phyloP scores from a whole-genome alignment of 495 filamentous ascomycete species.

The Zalerion maritima region DNA sequence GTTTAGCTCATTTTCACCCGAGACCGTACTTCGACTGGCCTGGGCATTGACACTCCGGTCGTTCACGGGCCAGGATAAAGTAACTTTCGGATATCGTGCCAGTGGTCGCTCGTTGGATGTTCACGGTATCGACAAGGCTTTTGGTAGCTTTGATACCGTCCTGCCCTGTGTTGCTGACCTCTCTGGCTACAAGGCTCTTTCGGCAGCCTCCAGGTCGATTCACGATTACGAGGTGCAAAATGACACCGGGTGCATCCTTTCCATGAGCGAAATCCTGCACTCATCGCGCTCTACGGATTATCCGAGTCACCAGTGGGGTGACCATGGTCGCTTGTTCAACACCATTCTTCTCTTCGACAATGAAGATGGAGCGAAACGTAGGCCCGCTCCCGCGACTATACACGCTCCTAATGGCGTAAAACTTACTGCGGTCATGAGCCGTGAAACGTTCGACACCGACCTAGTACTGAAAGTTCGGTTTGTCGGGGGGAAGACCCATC shows the following conservation, averaged over 20 bases:
- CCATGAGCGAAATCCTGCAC: constrained; percentile 26
- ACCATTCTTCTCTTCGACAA: constrained; percentile 31
- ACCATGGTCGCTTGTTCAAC: constrained; percentile 27
- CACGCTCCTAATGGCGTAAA: constrained; percentile 13
- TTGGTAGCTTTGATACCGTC: constrained; percentile 29
- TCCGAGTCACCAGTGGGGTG: too few relatives aligned
- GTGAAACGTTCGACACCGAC: constrained; percentile 30
- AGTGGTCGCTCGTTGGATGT: constrained; percentile 25
- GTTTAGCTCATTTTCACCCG: constrained; percentile 16
- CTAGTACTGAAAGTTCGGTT: constrained; percentile 26
- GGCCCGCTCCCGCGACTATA: too few relatives aligned
- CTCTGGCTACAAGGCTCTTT: constrained; percentile 15
- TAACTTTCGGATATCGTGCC: constrained; percentile 30
- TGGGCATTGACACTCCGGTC: constrained; percentile 30
- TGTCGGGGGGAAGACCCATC: constrained; percentile 18
- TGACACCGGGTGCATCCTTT: too few relatives aligned
- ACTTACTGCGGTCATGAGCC: constrained; percentile 21
- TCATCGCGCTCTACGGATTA: constrained; percentile 26
- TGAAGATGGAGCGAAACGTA: too few relatives aligned
- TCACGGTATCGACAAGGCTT: constrained; percentile 19
- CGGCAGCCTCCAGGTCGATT: too few relatives aligned
- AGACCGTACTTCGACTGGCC: constrained; percentile 28
- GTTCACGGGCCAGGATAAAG: constrained; percentile 22
- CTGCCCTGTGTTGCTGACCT: constrained; percentile 22
- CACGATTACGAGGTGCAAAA: too few relatives aligned